A percentile compares a stretch with the other conserved stretches of the same genome.
phyloP scores from a whole-genome alignment of 2,329 filamentous ascomycete species.

The Fusarium cicatricum region DNA sequence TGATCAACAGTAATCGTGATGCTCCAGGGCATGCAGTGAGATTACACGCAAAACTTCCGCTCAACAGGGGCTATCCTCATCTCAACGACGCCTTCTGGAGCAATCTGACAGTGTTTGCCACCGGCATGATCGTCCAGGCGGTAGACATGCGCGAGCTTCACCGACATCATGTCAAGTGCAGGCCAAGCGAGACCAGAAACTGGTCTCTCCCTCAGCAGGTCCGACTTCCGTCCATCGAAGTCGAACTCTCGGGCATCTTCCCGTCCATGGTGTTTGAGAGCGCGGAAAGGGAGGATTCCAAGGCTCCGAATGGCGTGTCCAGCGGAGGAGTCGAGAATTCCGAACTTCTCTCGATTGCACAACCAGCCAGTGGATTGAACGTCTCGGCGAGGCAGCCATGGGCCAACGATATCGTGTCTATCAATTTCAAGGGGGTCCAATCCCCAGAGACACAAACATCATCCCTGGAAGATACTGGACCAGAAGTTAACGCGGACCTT shows the following conservation, averaged over 20 bases:
- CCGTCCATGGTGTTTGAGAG: slow-evolving; percentile 46
- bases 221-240: slow-evolving; percentile 57
- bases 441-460: slow-evolving; percentile 25
- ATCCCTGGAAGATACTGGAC: slow-evolving; percentile 9
- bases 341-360: slow-evolving; percentile 38
- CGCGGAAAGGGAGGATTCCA: slow-evolving; percentile 26
- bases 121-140: slow-evolving; percentile 60
- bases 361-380: slow-evolving; percentile 23
- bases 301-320: slow-evolving; percentile 6
- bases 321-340: slow-evolving; percentile 14
- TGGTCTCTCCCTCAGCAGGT: slow-evolving; percentile 53
- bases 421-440: slow-evolving; percentile 63
- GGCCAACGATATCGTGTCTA: slow-evolving; percentile 66
- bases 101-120: slow-evolving; percentile 59
- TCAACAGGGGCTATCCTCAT: slow-evolving; percentile 54
- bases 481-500: slow-evolving; percentile 6
- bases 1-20: slow-evolving; percentile 37
- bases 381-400: slow-evolving; percentile 53
- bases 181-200: slow-evolving; percentile 46
- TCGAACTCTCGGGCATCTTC: slow-evolving; percentile 58
- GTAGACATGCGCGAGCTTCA: slow-evolving; percentile 59
- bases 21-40: slow-evolving; percentile 38
- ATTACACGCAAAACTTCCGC: slow-evolving; percentile 52
- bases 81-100: slow-evolving; percentile 61
- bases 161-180: slow-evolving; percentile 53